These are phyloP conservation scores for Multifurca ochricompacta DNA, from an alignment of 768 basidiomycete genomes.

Conservation along the genomic window DNA sequence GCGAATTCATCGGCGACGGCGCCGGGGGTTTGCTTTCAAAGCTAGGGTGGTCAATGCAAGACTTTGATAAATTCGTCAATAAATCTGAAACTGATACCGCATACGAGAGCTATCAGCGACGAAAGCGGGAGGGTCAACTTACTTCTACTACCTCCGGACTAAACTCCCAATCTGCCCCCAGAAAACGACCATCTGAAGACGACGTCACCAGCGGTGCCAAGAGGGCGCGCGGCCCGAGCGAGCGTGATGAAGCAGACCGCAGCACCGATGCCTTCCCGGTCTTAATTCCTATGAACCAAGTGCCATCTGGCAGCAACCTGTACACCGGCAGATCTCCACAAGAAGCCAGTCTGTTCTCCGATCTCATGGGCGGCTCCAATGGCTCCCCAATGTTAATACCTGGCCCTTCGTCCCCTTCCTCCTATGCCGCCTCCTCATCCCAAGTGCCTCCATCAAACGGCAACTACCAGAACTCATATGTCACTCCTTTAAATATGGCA, in stretches of 20 bases:
- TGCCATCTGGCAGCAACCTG: conserved; percentile 32
- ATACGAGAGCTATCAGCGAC: conserved; percentile 77
- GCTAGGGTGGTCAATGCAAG: conserved; percentile 68
- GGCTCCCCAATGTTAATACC: conserved; percentile 55
- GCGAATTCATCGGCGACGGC: conserved; percentile 82
- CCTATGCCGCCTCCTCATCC: conserved; percentile 24
- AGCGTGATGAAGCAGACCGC: conserved; percentile 36
- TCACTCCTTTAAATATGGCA: conserved; percentile 50
- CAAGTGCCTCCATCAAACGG: conserved; percentile 15
- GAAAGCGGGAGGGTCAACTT: conserved; percentile 42
- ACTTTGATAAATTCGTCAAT: conserved; percentile 77
- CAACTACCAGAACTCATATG: conserved; percentile 37
- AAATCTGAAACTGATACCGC: conserved; percentile 89
- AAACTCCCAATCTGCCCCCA: conserved; percentile 25
- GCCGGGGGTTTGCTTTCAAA: conserved; percentile 68
- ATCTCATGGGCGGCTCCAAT: conserved; percentile 26
- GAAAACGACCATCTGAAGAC: conserved; percentile 52
- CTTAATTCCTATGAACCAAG: conserved; percentile 45
- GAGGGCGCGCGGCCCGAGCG: conserved; percentile 37
- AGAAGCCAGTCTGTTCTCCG: conserved; percentile 44
- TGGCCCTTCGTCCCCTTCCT: conserved; percentile 28
- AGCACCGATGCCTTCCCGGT: conserved; percentile 44
- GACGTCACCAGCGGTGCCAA: conserved; percentile 40
- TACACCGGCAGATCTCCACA: conserved; percentile 39
- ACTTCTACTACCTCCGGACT: conserved; percentile 21